phyloP scores from a whole-genome alignment of 768 basidiomycete species.

The Suillus subluteus region DNA sequence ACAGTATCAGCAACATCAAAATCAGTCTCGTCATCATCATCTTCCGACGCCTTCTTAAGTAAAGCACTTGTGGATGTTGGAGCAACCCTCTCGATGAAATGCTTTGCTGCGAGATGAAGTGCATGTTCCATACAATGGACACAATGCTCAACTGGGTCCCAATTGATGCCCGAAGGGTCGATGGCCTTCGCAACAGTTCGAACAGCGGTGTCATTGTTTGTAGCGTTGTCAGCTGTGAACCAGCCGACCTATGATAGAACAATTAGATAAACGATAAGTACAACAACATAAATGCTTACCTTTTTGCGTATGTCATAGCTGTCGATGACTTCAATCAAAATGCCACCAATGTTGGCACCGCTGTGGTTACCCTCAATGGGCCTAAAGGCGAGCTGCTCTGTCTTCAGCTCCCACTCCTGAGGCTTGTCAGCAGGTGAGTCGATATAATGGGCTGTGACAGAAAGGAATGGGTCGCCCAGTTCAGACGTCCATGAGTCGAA shows the following conservation, averaged over 20 bases:
- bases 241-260: slow-evolving; percentile 27
- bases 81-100: no score
- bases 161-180: no score
- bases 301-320: slow-evolving; percentile 25
- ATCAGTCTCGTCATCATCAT: no score
- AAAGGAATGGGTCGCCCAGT: slow-evolving; percentile 16
- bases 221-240: slow-evolving; percentile 35
- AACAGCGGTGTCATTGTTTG: no score
- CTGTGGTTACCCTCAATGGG: slow-evolving; percentile 15
- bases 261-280: slow-evolving; percentile 13
- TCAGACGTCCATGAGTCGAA: slow-evolving; percentile 20
- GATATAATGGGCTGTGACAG: slow-evolving; percentile 21
- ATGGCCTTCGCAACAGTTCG: no score
- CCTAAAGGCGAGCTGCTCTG: slow-evolving; percentile 16
- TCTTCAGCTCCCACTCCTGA: slow-evolving; percentile 16
- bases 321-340: slow-evolving; percentile 18
- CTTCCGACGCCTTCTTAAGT: no score
- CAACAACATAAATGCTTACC: slow-evolving; percentile 15
- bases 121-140: no score
- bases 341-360: slow-evolving; percentile 25
- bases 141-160: no score
- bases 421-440: not conserved
- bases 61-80: no score
- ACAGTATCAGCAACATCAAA: no score
- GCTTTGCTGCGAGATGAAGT: no score